Base-by-base conservation (phyloP, 139 green algal genomes). In the Chlorella sp. region DNA sequence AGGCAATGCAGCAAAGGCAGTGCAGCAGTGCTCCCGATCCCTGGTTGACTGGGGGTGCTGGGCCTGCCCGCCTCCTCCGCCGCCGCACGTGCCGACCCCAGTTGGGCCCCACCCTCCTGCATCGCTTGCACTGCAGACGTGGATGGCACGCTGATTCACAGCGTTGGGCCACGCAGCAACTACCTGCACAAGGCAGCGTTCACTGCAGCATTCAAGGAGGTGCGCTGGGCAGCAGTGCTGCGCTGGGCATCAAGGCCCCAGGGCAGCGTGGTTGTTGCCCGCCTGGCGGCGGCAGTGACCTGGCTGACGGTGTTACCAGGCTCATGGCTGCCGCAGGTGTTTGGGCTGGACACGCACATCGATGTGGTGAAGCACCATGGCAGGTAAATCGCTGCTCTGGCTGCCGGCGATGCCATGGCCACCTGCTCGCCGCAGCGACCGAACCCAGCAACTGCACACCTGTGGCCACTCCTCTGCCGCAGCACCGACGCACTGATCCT, bases 341-440 rank as follows among this genome's bases (percentile, higher is more conserved):
- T 92, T n/a, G 81, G 87, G 14, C 13, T 95, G 8, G 80, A 95
- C 36, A 93, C 89, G 3, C 89, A 84, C 65, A 92, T 96, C 30
- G 92, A 95, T 43, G 91, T 92, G 0, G 83, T 95, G 32, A 75
- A 90, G 51, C 93, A 96, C 85, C 93, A 96, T 70, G 93, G 93
- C 70, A 90, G 77, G 77, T 83, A 8, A 13, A 32, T 30, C 6
- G 51, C 20, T 36, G 70, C 70, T 17, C 32, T 19, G 32, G 30
- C 56, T 65, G 56, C 56, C 56, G 26, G 56, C 56, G 3, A n/a
- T n/a, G n/a, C n/a, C n/a, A 36, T 70, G 30, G 11, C 13, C 64
- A 41, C 28, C 56, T 65, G 56, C 56, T 24, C 28, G 56, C 11
- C 38, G 62, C n/a, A n/a, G n/a, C n/a, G n/a, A n/a, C n/a, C n/a